Percentiles rank a stretch among this genome's conserved stretches.
These are phyloP conservation scores for Gossypium longicalyx DNA, from an alignment of 345 rosid genomes.

Conservation along the genomic window DNA sequence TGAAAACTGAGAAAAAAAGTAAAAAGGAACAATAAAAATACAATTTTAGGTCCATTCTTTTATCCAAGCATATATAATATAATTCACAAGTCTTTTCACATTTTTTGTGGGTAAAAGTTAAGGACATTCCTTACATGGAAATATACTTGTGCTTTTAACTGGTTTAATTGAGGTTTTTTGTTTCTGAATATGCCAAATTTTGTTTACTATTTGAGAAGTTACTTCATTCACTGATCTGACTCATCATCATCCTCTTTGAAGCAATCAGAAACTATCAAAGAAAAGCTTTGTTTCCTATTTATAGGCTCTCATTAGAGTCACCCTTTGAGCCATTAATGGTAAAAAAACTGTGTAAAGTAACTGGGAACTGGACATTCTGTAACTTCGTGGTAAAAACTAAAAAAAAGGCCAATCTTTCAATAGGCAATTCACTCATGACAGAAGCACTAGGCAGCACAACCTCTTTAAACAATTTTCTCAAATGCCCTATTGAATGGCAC, in stretches of 20 bases:
- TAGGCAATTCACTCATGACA: slow-evolving; percentile 1
- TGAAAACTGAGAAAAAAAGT: slow-evolving; percentile 8
- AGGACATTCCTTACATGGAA: slow-evolving; percentile 36
- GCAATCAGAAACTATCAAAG: not conserved
- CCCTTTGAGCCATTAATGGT: slow-evolving; percentile 6
- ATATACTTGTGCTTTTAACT: slow-evolving; percentile 25
- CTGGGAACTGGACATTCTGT: not conserved
- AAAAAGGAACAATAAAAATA: too few relatives aligned
- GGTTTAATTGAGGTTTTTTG: slow-evolving; percentile 25
- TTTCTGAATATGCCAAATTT: slow-evolving; percentile 19
- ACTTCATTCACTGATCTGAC: slow-evolving; percentile 20
- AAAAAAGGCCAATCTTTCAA: not conserved
- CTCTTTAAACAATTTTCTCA: not conserved
- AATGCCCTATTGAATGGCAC: too few relatives aligned
- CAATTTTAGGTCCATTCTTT: not conserved
- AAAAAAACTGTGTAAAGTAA: not conserved
- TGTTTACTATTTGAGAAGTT: not conserved
- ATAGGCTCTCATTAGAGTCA: not conserved
- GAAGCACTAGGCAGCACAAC: not conserved
- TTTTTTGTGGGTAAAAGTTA: slow-evolving; percentile 10
- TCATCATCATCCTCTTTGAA: not conserved
- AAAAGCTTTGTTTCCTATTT: slow-evolving; percentile 1
- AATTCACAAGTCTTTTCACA: not conserved
- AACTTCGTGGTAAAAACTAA: not conserved
- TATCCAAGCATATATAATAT: not conserved